Evolutionary conservation across 768 basidiomycete species (phyloP).

Genomic region (Psilocybe cubensis): DNA sequence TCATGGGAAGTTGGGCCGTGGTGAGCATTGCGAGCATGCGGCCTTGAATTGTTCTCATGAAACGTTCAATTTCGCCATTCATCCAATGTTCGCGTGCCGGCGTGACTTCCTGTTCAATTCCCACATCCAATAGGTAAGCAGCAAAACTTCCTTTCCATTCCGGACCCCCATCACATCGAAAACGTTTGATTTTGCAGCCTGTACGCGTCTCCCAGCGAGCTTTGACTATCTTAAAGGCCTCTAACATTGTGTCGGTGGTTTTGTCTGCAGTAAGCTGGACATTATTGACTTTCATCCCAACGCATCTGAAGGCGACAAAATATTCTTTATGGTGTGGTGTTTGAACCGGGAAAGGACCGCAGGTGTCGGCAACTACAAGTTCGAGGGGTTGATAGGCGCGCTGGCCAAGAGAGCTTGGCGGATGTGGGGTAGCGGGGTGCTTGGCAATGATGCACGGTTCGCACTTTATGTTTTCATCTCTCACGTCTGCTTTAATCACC

Average conservation of each 20-base stretch:
- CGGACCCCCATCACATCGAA: too few relatives aligned
- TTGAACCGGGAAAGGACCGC: background rate
- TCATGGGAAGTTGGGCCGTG: background rate
- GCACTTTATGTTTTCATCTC: background rate
- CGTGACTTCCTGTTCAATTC: constrained; percentile 7
- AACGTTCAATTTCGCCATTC: constrained; percentile 15
- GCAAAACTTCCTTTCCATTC: too few relatives aligned
- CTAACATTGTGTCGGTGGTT: background rate
- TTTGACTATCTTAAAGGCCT: too few relatives aligned
- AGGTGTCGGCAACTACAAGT: too few relatives aligned
- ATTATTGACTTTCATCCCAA: too few relatives aligned
- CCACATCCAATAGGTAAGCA: too few relatives aligned
- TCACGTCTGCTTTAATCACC: background rate
- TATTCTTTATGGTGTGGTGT: background rate
- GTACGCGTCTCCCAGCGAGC: constrained; percentile 12
- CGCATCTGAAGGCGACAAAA: background rate
- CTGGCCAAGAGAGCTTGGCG: too few relatives aligned
- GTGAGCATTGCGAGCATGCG: background rate
- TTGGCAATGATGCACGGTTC: constrained; percentile 11
- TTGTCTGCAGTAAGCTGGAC: constrained; percentile 7
- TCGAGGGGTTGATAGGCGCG: too few relatives aligned
- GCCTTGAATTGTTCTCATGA: constrained; percentile 7
- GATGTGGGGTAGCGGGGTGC: constrained; percentile 2
- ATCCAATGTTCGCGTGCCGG: constrained; percentile 15
- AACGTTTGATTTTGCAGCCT: background rate